These are phyloP conservation scores for Aaosphaeria arxii DNA, from an alignment of 2,329 filamentous ascomycete species.

Conservation along the genomic window DNA sequence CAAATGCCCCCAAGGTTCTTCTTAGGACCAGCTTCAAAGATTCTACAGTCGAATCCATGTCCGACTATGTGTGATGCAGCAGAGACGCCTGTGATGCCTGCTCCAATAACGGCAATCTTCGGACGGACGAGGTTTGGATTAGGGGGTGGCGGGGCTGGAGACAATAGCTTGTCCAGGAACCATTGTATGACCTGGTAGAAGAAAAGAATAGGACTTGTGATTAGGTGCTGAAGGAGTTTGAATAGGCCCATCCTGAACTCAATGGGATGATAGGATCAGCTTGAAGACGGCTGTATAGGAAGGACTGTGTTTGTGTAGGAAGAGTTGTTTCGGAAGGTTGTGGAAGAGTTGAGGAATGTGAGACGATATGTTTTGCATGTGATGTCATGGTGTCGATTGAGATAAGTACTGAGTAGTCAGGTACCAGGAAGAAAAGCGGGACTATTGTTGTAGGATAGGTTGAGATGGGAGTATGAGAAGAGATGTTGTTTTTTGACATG, in stretches of 20 bases:
- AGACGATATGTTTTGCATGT: neutral
- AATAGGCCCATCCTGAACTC: constrained; percentile 15
- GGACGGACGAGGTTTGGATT: constrained; percentile 58
- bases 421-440: no score
- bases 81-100: constrained; percentile 68
- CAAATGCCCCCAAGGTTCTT: constrained; percentile 75
- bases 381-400: neutral
- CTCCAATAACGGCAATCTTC: constrained; percentile 49
- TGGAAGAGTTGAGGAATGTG: neutral
- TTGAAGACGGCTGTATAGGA: neutral
- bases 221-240: constrained; percentile 19
- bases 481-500: no score
- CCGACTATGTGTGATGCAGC: constrained; percentile 80
- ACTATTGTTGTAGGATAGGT: no score
- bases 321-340: no score
- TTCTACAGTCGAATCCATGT: constrained; percentile 76
- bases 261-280: neutral
- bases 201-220: constrained; percentile 52
- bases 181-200: constrained; percentile 65
- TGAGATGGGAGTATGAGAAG: no score
- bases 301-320: neutral
- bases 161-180: constrained; percentile 62
- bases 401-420: no score
- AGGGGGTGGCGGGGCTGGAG: constrained; percentile 65
- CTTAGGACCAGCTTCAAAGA: constrained; percentile 71